Evolutionary conservation across 768 basidiomycete genomes (phyloP), one percentile per base, ranked within the genome.

Genomic region (Tulasnella sp.): DNA sequence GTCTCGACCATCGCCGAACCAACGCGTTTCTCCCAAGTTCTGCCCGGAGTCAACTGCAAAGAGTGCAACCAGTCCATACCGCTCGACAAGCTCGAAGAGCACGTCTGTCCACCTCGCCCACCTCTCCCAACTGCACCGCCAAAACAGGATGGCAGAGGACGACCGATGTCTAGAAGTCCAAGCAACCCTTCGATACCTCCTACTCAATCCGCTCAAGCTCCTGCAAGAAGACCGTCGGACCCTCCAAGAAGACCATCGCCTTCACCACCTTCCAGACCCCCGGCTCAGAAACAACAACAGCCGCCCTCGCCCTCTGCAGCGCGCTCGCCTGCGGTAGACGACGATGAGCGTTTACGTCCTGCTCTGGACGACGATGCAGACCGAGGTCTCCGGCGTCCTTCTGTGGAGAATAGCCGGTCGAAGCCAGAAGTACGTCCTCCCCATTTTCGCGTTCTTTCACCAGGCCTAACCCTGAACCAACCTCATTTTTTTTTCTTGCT

Each of bases 41-140:
- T 97, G 14, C 94, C 96, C 7, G 88, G 91, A 2, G 92, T 96
- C 80, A 97, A 93, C 84, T 98, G 96, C 85, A 94, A 94, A 2
- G 92, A 86, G 40, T 98, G 96, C 84, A 86, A 87, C 82, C 86
- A 87, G 12, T 90, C 89, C 1, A 93, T 98, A 52, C 91, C 93
- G 42, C 87, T 97, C 46, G 86, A 88, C 72, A 88, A 91, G 71
- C 90, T 97, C 46, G 91, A 91, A 48, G 93, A 94, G 81, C 96
- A 97, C 84, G 87, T 91, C 83, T 98, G 96, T 85, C 81, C 87
- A 8, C 85, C 80, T 27, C 46, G 38, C 31, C 76, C 74, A n/a
- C 75, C 75, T 39, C 16, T 48, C 5, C 52, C 76, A 14, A 77
- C 75, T 5, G 1, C 34, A 21, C 75, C 73, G 38, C 73, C 73